Percentiles rank a stretch among this genome's conserved stretches.
Evolutionary conservation across 495 filamentous ascomycete species (phyloP).

Genomic region (Daldinia loculata): DNA sequence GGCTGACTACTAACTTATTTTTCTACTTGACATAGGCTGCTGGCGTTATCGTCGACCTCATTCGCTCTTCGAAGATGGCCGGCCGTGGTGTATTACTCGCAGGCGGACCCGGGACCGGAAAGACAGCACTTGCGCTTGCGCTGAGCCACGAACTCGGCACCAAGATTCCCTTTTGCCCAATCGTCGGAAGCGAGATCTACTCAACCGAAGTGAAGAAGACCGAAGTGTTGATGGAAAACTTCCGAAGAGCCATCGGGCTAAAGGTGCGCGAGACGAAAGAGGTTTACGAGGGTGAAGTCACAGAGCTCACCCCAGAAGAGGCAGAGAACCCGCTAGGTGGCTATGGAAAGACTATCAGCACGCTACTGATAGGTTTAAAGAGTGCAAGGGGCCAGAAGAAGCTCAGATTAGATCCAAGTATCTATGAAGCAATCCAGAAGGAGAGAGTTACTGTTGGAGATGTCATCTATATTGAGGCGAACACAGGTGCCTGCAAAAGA

Average conservation of each 20-base stretch:
- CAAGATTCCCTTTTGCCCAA: conserved; percentile 96
- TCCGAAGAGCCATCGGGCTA: conserved; percentile 92
- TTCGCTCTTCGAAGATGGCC: conserved; percentile 95
- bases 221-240: conserved; percentile 98
- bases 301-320: conserved; percentile 93
- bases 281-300: conserved; percentile 97
- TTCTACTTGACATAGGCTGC: conserved; percentile 65
- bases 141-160: conserved; percentile 95
- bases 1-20: conserved; percentile 24
- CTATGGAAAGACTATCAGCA: conserved; percentile 93
- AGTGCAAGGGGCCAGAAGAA: conserved; percentile 96
- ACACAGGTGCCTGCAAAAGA: conserved; percentile 95
- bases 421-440: conserved; percentile 99
- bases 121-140: conserved; percentile 93
- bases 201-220: conserved; percentile 99
- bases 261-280: conserved; percentile 98
- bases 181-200: conserved; percentile 96
- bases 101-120: conserved; percentile 91
- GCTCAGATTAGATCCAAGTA: conserved; percentile 92
- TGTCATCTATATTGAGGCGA: conserved; percentile 98
- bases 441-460: conserved; percentile 95
- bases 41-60: conserved; percentile 93
- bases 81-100: conserved; percentile 92
- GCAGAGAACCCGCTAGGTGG: conserved; percentile 97
- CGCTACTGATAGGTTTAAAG: conserved; percentile 87